phyloP scores from a whole-genome alignment of 2,329 filamentous ascomycete species.

The Fusarium torreyae region DNA sequence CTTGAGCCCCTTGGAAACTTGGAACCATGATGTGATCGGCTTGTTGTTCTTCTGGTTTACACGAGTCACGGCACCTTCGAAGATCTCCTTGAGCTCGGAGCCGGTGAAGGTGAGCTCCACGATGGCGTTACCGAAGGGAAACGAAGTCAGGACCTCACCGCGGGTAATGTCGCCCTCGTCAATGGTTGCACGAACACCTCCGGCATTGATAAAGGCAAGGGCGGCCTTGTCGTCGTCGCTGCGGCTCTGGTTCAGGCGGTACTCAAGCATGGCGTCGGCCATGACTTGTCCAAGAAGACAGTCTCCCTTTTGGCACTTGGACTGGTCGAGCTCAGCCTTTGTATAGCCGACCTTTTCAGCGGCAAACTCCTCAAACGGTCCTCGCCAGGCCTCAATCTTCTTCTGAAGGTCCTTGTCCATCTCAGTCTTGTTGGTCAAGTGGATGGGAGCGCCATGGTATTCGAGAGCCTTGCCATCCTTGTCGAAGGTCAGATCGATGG shows the following conservation, averaged over 20 bases:
- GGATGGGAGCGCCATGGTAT: conserved; percentile 75
- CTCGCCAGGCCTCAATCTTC: conserved; percentile 71
- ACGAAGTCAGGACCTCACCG: conserved; percentile 74
- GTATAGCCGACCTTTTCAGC: conserved; percentile 70
- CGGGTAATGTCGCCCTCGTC: conserved; percentile 73
- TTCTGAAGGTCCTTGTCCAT: conserved; percentile 71
- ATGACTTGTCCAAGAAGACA: conserved; percentile 71
- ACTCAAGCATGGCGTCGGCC: conserved; percentile 73
- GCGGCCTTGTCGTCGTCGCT: conserved; percentile 57
- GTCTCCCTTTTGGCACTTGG: conserved; percentile 70
- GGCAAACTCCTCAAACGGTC: conserved; percentile 73
- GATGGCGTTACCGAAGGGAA: conserved; percentile 77
- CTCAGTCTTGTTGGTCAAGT: conserved; percentile 72
- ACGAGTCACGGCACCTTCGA: conserved; percentile 71
- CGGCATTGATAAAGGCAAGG: conserved; percentile 75
- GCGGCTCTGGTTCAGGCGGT: conserved; percentile 65
- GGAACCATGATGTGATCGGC: conserved; percentile 71
- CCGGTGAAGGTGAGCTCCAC: conserved; percentile 71
- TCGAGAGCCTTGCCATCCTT: conserved; percentile 71
- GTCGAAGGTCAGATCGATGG: conserved; percentile 77
- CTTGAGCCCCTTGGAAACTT: conserved; percentile 70
- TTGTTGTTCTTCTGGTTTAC: conserved; percentile 69
- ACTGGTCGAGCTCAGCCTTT: conserved; percentile 71
- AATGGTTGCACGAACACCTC: conserved; percentile 75
- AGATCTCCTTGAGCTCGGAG: conserved; percentile 67